Conservation (phyloP, 345 rosid species). For the Euphorbia pulcherrima region DNA sequence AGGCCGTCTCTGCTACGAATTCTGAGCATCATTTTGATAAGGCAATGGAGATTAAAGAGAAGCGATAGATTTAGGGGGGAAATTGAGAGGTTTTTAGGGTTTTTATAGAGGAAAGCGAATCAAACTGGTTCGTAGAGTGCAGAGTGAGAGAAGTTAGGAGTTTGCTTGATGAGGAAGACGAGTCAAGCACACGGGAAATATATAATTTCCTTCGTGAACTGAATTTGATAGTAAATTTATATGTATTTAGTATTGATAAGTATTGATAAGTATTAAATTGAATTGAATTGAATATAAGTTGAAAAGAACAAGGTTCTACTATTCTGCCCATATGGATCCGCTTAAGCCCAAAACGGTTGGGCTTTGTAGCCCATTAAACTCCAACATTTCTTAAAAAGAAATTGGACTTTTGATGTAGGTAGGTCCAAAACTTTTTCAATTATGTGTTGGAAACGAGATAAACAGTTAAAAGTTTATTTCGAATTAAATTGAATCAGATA, state of each 20-base stretch:
- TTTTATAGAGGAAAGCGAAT: background rate
- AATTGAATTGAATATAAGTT: too few relatives aligned
- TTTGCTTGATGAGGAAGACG: conserved; percentile 17
- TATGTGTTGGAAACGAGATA: too few relatives aligned
- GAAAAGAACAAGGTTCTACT: background rate
- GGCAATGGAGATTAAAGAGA: background rate
- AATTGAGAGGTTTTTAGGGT: background rate
- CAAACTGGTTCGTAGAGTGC: background rate
- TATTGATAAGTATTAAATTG: too few relatives aligned
- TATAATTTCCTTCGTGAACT: background rate
- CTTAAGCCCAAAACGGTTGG: background rate
- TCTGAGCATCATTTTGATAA: conserved; percentile 59
- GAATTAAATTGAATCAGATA: too few relatives aligned
- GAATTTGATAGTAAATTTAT: too few relatives aligned
- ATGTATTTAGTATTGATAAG: too few relatives aligned
- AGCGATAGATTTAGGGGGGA: too few relatives aligned
- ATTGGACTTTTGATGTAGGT: too few relatives aligned
- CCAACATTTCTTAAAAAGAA: too few relatives aligned
- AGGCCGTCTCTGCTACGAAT: conserved; percentile 94
- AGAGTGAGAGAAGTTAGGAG: background rate
- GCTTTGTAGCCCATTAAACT: too few relatives aligned
- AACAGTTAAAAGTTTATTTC: too few relatives aligned
- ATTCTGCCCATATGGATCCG: background rate
- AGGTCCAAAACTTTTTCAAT: too few relatives aligned
- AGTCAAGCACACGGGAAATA: background rate